Evolutionary conservation across 192 early-diverging fungal species (phyloP).

Genomic region (Coemansia sp.): DNA sequence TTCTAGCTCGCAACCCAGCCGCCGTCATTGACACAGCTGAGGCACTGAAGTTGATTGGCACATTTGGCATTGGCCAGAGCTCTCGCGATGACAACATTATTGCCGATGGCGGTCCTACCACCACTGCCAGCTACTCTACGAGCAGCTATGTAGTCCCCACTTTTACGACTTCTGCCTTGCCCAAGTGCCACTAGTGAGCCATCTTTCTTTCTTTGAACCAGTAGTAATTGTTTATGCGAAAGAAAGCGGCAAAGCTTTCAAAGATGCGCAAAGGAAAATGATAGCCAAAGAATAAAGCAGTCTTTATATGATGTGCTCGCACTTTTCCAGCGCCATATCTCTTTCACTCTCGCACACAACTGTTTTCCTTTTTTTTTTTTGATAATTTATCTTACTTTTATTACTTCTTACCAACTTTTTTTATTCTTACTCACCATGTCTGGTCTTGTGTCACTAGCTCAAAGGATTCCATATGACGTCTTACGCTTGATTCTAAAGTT

Average conservation of each 20-base stretch:
- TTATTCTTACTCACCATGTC: not conserved
- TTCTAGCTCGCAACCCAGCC: constrained; percentile 32
- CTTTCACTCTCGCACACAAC: not conserved
- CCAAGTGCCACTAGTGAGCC: constrained; percentile 7
- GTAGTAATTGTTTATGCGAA: too few species aligned
- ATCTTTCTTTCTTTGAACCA: not conserved
- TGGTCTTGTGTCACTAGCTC: not conserved
- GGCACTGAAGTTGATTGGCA: constrained; percentile 14
- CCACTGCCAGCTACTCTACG: constrained; percentile 16
- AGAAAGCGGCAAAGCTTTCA: too few species aligned
- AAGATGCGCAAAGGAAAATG: not conserved
- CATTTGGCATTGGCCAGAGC: constrained; percentile 36
- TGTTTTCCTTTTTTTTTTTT: not conserved
- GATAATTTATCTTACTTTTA: not conserved
- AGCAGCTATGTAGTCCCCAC: constrained; percentile 6
- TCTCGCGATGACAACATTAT: constrained; percentile 42
- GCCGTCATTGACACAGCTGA: constrained; percentile 23
- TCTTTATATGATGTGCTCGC: not conserved
- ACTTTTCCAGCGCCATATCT: not conserved
- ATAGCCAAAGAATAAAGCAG: too few species aligned
- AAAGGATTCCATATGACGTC: not conserved
- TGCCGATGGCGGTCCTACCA: constrained; percentile 13
- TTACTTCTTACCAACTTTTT: not conserved
- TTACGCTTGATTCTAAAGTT: not conserved
- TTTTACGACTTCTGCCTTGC: not conserved